Conservation (phyloP, 106 monocot species). For the Dendrobium catenatum region DNA sequence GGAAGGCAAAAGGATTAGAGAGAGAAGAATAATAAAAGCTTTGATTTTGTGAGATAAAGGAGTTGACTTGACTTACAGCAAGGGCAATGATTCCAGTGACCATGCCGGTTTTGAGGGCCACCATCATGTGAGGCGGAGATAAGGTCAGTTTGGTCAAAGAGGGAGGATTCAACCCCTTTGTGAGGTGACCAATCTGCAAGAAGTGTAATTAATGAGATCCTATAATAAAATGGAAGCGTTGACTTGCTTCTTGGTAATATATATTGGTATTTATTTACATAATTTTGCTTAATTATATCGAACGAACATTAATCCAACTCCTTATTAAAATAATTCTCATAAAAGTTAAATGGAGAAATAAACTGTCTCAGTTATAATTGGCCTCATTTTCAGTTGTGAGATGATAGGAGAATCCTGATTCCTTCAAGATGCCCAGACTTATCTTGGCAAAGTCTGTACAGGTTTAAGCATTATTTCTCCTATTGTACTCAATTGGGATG, state of each 20-base stretch:
- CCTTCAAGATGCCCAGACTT: slow-evolving; percentile 18
- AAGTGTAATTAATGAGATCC: background rate
- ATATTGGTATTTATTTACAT: too few species aligned
- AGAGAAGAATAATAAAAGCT: background rate
- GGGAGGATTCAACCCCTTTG: slow-evolving; percentile 66
- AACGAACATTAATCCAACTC: too few species aligned
- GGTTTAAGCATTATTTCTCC: too few species aligned
- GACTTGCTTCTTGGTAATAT: too few species aligned
- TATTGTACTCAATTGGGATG: too few species aligned
- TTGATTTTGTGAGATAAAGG: background rate
- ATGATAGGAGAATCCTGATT: background rate
- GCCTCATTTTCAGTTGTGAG: too few species aligned
- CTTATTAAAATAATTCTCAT: too few species aligned
- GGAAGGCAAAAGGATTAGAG: background rate
- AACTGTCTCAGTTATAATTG: too few species aligned
- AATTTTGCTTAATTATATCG: too few species aligned
- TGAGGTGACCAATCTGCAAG: slow-evolving; percentile 59
- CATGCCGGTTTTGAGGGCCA: slow-evolving; percentile 56
- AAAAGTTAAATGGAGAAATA: too few species aligned
- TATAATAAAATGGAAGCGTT: too few species aligned
- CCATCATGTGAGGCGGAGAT: slow-evolving; percentile 37
- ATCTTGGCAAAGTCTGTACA: too few species aligned
- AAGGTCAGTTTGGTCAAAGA: slow-evolving; percentile 49
- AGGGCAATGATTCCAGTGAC: slow-evolving; percentile 68
- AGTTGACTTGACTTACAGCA: slow-evolving; percentile 45